phyloP scores from a whole-genome alignment of 768 basidiomycete genomes.

The Mycena vulgaris region DNA sequence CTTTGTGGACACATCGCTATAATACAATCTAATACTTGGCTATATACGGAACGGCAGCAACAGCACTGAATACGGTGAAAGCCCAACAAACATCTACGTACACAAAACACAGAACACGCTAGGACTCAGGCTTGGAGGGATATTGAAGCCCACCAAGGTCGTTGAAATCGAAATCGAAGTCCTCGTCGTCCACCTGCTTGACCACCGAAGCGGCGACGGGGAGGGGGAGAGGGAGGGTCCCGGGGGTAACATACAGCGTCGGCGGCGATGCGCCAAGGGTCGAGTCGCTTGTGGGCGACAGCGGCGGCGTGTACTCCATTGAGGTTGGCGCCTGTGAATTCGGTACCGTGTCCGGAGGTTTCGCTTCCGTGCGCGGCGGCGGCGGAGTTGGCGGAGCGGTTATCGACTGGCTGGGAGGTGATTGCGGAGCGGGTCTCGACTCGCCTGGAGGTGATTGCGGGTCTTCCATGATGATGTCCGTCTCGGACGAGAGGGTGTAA shows the following conservation, averaged over 20 bases:
- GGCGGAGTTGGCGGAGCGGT: neutral
- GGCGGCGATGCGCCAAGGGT: constrained; percentile 19
- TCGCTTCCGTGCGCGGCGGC: neutral
- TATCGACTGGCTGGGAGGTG: no score
- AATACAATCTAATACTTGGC: no score
- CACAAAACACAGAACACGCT: no score
- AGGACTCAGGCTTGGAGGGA: no score
- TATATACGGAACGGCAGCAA: no score
- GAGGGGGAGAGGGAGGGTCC: neutral
- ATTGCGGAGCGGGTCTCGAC: no score
- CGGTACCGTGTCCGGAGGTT: neutral
- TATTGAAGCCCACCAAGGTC: neutral
- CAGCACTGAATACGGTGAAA: no score
- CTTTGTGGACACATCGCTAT: no score
- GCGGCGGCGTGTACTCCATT: constrained; percentile 19
- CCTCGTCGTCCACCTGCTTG: constrained; percentile 9
- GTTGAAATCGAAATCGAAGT: neutral
- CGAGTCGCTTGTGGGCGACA: constrained; percentile 27
- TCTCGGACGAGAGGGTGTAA: neutral
- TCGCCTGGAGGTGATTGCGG: neutral
- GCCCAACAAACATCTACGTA: no score
- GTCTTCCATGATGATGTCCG: neutral
- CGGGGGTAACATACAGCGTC: neutral
- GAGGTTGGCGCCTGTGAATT: neutral
- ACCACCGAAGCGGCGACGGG: neutral